A percentile compares a stretch with the other conserved stretches of the same genome.
phyloP scores from a whole-genome alignment of 805 yeast genomes.

The Alloascoidea hylecoeti region DNA sequence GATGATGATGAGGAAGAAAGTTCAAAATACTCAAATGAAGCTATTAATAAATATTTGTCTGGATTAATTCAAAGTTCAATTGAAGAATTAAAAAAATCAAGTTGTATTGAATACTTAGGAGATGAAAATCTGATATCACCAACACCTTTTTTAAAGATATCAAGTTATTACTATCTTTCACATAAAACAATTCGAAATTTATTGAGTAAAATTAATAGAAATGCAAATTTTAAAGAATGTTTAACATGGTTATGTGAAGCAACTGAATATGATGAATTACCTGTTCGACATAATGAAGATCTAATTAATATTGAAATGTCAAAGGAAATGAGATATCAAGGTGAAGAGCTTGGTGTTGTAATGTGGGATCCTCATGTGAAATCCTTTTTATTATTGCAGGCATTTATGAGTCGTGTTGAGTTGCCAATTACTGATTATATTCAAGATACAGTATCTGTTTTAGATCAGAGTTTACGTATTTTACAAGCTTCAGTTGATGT shows the following conservation, averaged over 20 bases:
- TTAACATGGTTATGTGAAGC: slow-evolving; percentile 49
- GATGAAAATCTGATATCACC: slow-evolving; percentile 36
- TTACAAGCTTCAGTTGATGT: slow-evolving; percentile 88
- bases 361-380: slow-evolving; percentile 87
- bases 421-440: slow-evolving; percentile 91
- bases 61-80: slow-evolving; percentile 54
- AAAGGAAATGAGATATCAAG: slow-evolving; percentile 50
- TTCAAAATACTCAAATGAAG: slow-evolving; percentile 31
- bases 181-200: slow-evolving; percentile 75
- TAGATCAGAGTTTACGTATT: slow-evolving; percentile 90
- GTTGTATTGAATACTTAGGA: slow-evolving; percentile 32
- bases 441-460: slow-evolving; percentile 85
- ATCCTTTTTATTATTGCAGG: slow-evolving; percentile 58
- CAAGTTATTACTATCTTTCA: slow-evolving; percentile 87
- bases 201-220: slow-evolving; percentile 31
- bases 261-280: slow-evolving; percentile 73
- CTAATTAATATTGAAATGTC: slow-evolving; percentile 76
- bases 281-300: slow-evolving; percentile 88
- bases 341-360: slow-evolving; percentile 21
- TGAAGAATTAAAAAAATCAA: slow-evolving; percentile 52
- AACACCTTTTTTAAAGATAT: slow-evolving; percentile 72
- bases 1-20: too few relatives aligned
- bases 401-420: slow-evolving; percentile 55
- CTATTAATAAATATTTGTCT: slow-evolving; percentile 18
- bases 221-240: slow-evolving; percentile 44